Evolutionary conservation across 1,139 yeast genomes (phyloP), one percentile per base, ranked within the genome.

Genomic region (Candida labiduridarum): DNA sequence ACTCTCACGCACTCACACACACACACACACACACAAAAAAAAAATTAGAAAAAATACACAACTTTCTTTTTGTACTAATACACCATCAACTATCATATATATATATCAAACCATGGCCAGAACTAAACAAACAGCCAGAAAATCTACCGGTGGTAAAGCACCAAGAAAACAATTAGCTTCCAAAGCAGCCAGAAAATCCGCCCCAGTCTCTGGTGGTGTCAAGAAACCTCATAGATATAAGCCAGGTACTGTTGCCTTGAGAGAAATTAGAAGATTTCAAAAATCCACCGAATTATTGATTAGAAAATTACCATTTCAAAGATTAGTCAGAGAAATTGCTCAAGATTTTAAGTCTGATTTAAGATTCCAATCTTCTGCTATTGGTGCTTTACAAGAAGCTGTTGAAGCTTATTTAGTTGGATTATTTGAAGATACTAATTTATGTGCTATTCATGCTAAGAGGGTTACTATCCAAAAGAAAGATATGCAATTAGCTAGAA

Each of bases 141-240:
- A 76, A 64, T 76, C 80, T 48, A 76, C 81, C 54, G 81, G 81
- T 65, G 81, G 81, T 65, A 76, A 76, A 62, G 81, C 81, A 46
- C 81, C 81, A 63, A 76, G 81, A 76, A 76, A 76, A 65, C 81
- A 76, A 65, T 74, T 76, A 61, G 81, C 81, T 52, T 76, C 80
- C 51, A 76, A 76, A 65, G 81, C 81, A 49, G 81, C 81, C 53
- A 74, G 81, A 72, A 76, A 76, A 63, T 76, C 80, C 36, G 81
- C 81, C 52, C 81, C 81, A 63, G 79, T 74, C 44, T 65, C 76
- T 50, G 81, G 81, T 53, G 80, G 81, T 68, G 81, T 76, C 57
- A 76, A 76, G 69, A 76, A 76, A 66, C 80, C 81, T 41, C 81
- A 76, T 69, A 76, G 81, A 76, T 76, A 76, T 68, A 76, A 76